A percentile compares a stretch with the other conserved stretches of the same genome.
Evolutionary conservation across 345 rosid species (phyloP).

Genomic region (Noccaea bulbosa): DNA sequence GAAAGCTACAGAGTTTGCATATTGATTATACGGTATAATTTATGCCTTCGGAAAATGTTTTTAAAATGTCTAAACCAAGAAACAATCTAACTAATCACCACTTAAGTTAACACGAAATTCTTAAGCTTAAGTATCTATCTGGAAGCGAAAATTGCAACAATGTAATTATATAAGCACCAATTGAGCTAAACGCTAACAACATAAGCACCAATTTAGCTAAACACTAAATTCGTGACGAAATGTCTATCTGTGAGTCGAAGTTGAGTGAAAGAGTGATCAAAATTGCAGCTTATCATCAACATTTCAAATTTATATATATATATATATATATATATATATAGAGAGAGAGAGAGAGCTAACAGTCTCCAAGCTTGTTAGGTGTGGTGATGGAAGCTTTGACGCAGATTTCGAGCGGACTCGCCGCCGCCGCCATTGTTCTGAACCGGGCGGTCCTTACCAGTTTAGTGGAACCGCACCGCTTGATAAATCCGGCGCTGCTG

Average conservation of each 20-base stretch:
- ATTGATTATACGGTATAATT: not conserved
- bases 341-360: conserved; percentile 50
- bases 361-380: conserved; percentile 86
- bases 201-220: not conserved
- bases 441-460: conserved; percentile 37
- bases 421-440: conserved; percentile 52
- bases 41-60: not conserved
- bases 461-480: conserved; percentile 21
- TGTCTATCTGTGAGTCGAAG: not conserved
- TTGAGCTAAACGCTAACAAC: not conserved
- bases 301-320: conserved; percentile 14
- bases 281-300: conserved; percentile 26
- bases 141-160: not conserved
- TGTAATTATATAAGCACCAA: not conserved
- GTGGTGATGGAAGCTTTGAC: conserved; percentile 80
- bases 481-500: conserved; percentile 46
- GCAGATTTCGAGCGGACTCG: conserved; percentile 72
- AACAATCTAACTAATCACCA: conserved; percentile 1
- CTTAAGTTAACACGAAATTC: not conserved
- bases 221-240: not conserved
- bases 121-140: not conserved
- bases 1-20: conserved; percentile 1
- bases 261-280: conserved; percentile 1
- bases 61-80: not conserved
- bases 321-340: not conserved